Base-by-base conservation (phyloP, 352 stramenopile genomes). In the Globisporangium polare region DNA sequence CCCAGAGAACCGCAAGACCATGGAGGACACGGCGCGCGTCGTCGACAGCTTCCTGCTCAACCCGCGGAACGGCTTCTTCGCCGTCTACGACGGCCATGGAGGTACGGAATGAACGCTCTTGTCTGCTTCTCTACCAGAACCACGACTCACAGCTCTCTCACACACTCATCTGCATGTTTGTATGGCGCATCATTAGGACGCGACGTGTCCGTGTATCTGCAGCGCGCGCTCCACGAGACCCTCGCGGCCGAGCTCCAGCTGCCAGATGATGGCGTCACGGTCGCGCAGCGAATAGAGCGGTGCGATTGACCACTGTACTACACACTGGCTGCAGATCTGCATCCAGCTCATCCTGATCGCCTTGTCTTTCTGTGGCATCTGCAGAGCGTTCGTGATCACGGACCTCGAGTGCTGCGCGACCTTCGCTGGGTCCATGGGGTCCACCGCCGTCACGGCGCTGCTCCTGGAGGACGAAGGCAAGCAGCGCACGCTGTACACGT, bases 21-120 rank as follows among this genome's bases (percentile, higher is more conserved):
- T 94, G 85, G 85, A 94, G 60, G 85, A 94, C 73, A 84, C 80
- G 17, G 68, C 86, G 59, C 73, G 80, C 22, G 80, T 92, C 27
- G 78, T 92, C 15, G 85, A 94, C 59, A 77, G 78, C 42, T 92
- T 87, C 60, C 62, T 87, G 27, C 58, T 73, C 13, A 64, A 77
- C 47, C 66, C 65, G 7, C 60, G 73, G 47, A 85, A 89, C 59
- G 80, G 85, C n/a, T 92, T 87, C 62, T 92, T 92, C 60, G 80
- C 71, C 8, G 75, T 94, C 24, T 83, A 89, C 64, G 85, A 94
- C 47, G 85, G 85, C 26, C 85, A 94, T 29, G 85, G 85, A 72
- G 85, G 84, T 91, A 46, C 41, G 22, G 41, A n/a, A 43, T 46
- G 41, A n/a, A 43, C 37, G 10, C n/a, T 18, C 51, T 3, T 20